Conservation (phyloP, 163 green algal species). For the Scenedesmus sp. region DNA sequence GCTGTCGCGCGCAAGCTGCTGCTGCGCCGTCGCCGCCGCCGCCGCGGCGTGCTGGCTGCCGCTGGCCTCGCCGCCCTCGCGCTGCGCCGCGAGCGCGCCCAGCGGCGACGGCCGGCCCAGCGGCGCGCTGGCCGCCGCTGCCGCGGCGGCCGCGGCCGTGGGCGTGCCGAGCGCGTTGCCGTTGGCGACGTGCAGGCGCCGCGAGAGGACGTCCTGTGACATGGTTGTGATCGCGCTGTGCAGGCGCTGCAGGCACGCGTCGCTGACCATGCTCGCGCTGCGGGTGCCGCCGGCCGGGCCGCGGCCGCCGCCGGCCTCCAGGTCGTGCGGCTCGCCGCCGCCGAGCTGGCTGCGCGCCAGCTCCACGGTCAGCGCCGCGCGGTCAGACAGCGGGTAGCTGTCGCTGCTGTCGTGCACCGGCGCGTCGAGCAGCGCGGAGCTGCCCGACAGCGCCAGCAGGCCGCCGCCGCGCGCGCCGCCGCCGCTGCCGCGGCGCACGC, state of each 20-base stretch:
- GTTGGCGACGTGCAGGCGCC: conserved; percentile 8
- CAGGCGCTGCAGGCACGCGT: conserved; percentile 17
- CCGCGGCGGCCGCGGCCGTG: background rate
- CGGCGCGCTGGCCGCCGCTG: background rate
- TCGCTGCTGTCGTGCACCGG: conserved; percentile 39
- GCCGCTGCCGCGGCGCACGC: background rate
- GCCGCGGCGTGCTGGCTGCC: too few species aligned
- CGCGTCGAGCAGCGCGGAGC: background rate
- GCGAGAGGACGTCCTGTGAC: conserved; percentile 37
- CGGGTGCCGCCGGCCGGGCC: background rate
- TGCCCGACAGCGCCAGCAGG: background rate
- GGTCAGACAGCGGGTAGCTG: conserved; percentile 13
- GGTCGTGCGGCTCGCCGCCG: too few species aligned
- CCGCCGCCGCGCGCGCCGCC: background rate
- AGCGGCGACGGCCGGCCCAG: conserved; percentile 4
- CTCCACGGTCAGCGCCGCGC: conserved; percentile 2
- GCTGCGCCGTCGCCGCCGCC: too few species aligned
- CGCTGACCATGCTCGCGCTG: background rate
- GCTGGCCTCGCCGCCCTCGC: too few species aligned
- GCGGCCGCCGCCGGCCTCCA: background rate
- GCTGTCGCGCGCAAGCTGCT: too few species aligned
- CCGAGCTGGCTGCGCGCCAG: conserved; percentile 7
- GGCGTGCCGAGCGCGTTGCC: background rate
- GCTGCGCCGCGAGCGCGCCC: too few species aligned
- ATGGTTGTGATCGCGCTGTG: conserved; percentile 34